These are phyloP conservation scores for Deinandra increscens DNA, from an alignment of 129 eudicot species.

Conservation along the genomic window DNA sequence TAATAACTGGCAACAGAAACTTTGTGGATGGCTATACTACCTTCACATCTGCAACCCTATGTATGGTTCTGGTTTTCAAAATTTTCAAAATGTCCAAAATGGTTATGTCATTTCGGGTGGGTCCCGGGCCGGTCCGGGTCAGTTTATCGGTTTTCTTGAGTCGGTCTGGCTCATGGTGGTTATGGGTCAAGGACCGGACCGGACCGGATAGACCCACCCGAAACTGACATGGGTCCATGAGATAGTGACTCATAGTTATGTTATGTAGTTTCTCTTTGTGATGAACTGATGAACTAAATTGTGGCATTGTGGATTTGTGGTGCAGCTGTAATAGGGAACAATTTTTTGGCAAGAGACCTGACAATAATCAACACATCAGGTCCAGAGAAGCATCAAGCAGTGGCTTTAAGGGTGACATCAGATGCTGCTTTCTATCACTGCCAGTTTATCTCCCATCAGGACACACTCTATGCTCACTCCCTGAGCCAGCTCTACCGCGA, in stretches of 20 bases:
- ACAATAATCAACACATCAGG: conserved; percentile 73
- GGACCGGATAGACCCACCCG: too few species aligned
- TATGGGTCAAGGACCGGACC: too few species aligned
- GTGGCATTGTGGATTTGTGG: background rate
- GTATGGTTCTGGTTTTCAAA: conserved; percentile 36
- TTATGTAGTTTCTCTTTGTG: background rate
- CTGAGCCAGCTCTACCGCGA: conserved; percentile 65
- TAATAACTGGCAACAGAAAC: conserved; percentile 60
- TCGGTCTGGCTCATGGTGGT: too few species aligned
- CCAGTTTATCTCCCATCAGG: conserved; percentile 65
- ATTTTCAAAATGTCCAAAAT: too few species aligned
- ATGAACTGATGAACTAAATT: background rate
- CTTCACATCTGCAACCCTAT: conserved; percentile 74
- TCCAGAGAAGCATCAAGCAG: conserved; percentile 85
- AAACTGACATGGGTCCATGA: too few species aligned
- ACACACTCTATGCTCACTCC: conserved; percentile 81
- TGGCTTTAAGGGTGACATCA: conserved; percentile 70
- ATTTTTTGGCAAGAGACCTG: conserved; percentile 67
- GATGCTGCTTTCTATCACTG: conserved; percentile 78
- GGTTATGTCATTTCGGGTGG: too few species aligned
- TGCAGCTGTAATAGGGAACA: conserved; percentile 84
- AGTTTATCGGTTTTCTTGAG: too few species aligned
- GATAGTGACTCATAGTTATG: too few species aligned
- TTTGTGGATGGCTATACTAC: conserved; percentile 72
- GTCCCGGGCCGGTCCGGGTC: too few species aligned